A percentile compares a stretch with the other conserved stretches of the same genome.
Conservation (phyloP, 352 stramenopile species). For the Paralagenidium karlingii region DNA sequence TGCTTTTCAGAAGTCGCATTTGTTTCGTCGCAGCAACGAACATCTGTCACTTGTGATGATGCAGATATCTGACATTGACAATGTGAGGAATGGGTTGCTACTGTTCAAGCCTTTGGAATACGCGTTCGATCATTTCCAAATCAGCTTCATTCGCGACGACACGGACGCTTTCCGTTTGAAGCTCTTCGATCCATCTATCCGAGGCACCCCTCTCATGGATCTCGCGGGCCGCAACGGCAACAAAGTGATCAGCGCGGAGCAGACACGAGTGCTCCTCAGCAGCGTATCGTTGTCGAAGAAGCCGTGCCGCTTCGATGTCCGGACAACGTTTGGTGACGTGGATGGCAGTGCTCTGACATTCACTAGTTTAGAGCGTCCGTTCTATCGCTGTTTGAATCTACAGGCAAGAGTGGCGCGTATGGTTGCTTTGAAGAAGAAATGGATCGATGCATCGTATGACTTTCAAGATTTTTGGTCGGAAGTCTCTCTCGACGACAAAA, state of each 20-base stretch:
- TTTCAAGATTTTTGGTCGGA: constrained; percentile 3
- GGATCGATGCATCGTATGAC: constrained; percentile 1
- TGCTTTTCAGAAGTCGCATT: constrained; percentile 1
- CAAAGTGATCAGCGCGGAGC: constrained; percentile 1
- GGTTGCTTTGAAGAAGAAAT: constrained; percentile 2
- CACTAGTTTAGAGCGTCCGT: constrained; percentile 7
- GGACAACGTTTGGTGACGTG: constrained; percentile 3
- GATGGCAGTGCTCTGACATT: constrained; percentile 2
- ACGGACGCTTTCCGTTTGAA: constrained; percentile 4
- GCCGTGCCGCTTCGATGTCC: background rate
- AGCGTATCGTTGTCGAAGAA: constrained; percentile 1
- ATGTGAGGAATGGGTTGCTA: constrained; percentile 8
- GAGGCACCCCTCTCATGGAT: constrained; percentile 1
- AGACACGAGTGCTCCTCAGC: constrained; percentile 2
- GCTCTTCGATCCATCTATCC: constrained; percentile 1
- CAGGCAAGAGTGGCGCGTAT: constrained; percentile 3
- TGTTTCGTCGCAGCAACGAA: too few species aligned
- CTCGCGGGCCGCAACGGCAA: background rate
- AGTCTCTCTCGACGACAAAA: constrained; percentile 4
- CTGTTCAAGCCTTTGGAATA: constrained; percentile 7
- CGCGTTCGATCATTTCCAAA: constrained; percentile 7
- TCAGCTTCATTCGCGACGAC: constrained; percentile 5
- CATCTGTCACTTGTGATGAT: too few species aligned
- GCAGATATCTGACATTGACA: constrained; percentile 7
- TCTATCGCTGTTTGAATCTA: constrained; percentile 13